Evolutionary conservation across 2,329 filamentous ascomycete species (phyloP).

Genomic region (Hypomyces rosellus): DNA sequence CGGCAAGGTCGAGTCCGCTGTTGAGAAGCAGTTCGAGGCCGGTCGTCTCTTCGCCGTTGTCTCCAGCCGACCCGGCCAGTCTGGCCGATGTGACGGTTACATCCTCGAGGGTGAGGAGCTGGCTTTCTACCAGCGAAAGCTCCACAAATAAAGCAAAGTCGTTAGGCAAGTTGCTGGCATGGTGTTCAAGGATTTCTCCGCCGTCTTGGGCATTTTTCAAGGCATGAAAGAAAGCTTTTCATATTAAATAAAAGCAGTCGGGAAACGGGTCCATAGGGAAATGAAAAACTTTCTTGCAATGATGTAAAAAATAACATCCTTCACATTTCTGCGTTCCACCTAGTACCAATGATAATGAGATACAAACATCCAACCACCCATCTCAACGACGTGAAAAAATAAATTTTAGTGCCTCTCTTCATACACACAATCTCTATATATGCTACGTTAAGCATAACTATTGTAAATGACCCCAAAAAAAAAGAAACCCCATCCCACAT

Average conservation of each 20-base stretch:
- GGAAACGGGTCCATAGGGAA: constrained; percentile 32
- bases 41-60: constrained; percentile 94
- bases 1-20: constrained; percentile 86
- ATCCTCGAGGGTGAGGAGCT: constrained; percentile 99
- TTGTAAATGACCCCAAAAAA: background rate
- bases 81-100: constrained; percentile 93
- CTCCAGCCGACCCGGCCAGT: constrained; percentile 91
- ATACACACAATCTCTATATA: no score
- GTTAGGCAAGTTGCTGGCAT: constrained; percentile 18
- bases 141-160: constrained; percentile 73
- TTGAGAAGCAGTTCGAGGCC: constrained; percentile 99
- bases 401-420: no score
- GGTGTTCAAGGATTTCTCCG: constrained; percentile 34
- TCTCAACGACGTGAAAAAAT: no score
- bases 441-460: no score
- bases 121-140: constrained; percentile 99
- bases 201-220: constrained; percentile 27
- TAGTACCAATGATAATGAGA: constrained; percentile 13
- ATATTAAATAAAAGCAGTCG: constrained; percentile 16
- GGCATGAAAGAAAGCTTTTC: constrained; percentile 30
- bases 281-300: constrained; percentile 31
- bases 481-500: background rate
- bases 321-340: constrained; percentile 16
- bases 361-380: background rate
- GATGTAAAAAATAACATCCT: constrained; percentile 1